Evolutionary conservation across 1,284 basidiomycete genomes (phyloP).

Genomic region (Cystobasidium sp.): DNA sequence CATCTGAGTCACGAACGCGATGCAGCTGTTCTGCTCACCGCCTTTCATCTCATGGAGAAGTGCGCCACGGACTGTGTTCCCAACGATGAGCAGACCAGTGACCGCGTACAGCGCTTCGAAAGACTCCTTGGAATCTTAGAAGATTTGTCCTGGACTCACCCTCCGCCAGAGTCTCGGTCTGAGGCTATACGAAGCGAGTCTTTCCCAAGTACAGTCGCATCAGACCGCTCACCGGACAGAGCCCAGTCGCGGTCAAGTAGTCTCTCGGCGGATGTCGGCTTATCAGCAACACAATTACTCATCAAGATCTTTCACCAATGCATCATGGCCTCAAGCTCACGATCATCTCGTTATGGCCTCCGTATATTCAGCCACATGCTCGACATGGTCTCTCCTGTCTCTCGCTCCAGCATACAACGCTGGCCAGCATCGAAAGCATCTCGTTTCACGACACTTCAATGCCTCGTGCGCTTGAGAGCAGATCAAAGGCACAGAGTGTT

Average conservation of each 20-base stretch:
- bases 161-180: not conserved
- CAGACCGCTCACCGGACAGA: slow-evolving; percentile 13
- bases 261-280: slow-evolving; percentile 12
- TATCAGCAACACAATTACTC: slow-evolving; percentile 41
- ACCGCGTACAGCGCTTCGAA: slow-evolving; percentile 16
- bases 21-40: slow-evolving; percentile 22
- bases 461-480: slow-evolving; percentile 84
- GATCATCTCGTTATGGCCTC: slow-evolving; percentile 59
- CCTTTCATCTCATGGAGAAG: slow-evolving; percentile 30
- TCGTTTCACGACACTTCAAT: slow-evolving; percentile 77
- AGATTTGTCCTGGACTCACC: slow-evolving; percentile 16
- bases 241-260: slow-evolving; percentile 14
- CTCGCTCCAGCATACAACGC: slow-evolving; percentile 45
- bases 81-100: slow-evolving; percentile 17
- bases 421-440: slow-evolving; percentile 60
- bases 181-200: slow-evolving; percentile 18
- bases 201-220: slow-evolving; percentile 1
- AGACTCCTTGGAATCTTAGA: not conserved
- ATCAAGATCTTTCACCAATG: slow-evolving; percentile 64
- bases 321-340: slow-evolving; percentile 53
- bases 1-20: slow-evolving; percentile 28
- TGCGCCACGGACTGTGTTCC: slow-evolving; percentile 25
- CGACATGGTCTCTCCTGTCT: slow-evolving; percentile 56
- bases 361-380: slow-evolving; percentile 60
- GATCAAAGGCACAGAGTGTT: slow-evolving; percentile 89